Evolutionary conservation across 2,329 filamentous ascomycete species (phyloP), one percentile per base, ranked within the genome.

Genomic region (Rhinocladiella mackenziei): DNA sequence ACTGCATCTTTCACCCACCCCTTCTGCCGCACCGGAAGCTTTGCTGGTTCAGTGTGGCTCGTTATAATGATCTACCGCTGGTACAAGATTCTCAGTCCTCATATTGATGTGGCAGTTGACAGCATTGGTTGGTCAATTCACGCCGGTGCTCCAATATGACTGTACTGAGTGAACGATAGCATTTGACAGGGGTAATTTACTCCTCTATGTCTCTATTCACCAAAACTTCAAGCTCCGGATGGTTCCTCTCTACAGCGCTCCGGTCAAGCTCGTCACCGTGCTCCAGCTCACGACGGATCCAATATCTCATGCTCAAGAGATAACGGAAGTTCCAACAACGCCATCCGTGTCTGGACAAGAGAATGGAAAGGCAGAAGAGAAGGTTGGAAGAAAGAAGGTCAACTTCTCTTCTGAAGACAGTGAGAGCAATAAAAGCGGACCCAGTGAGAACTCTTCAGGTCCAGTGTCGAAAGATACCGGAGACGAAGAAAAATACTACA

Each of bases 71-170:
- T 94, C 44, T 94, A 87, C 60, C 78, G 80, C 29, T 89, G 84
- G 85, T 91, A 94, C 65, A 86, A 88, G 59, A 84, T 91, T 53
- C 71, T 94, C 60, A 87, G 81, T 50, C 89, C 89, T 0, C 69
- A 72, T 13, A 85, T 92, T 53, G 73, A 81, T 31, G 66, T 91
- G 9, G 67, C 75, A 1, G 71, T 95, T 13, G 76, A 87, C 39
- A 74, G 70, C 20, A 65, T 81, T 13, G 76, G 76, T 78, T n/a
- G n/a, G n/a, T n/a, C n/a, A 59, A 18, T 66, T 61, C 6, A 28
- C 11, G 8, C 22, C 29, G n/a, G 14, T 26, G 2, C 11, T 31
- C n/a, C 8, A 14, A 30, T 6, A 28, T 10, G 19, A n/a, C 10
- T 18, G 9, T 17, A 20, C 31, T 38, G 13, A 40, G 33, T 15